Percentiles rank a stretch among this genome's conserved stretches.
These are phyloP conservation scores for Gossypioides kirkii DNA, from an alignment of 345 rosid genomes.

Conservation along the genomic window DNA sequence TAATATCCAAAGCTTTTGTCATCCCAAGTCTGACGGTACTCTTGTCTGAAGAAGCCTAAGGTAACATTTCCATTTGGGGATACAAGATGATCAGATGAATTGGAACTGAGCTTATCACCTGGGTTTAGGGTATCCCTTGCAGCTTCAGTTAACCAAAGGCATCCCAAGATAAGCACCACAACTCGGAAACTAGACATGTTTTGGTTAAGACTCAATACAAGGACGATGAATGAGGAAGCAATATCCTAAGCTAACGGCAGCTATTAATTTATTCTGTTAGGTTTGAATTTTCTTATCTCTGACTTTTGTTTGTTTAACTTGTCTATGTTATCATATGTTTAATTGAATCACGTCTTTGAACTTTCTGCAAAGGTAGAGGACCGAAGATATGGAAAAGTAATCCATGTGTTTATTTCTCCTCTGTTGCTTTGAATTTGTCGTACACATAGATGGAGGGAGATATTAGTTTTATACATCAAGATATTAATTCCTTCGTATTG, in stretches of 20 bases:
- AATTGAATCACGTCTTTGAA: too few species aligned
- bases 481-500: too few species aligned
- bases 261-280: not conserved
- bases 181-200: not conserved
- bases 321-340: not conserved
- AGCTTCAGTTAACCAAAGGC: not conserved
- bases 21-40: not conserved
- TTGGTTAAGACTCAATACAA: not conserved
- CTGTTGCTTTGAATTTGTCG: too few species aligned
- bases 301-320: not conserved
- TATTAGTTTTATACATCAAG: too few species aligned
- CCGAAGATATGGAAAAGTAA: too few species aligned
- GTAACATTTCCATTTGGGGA: not conserved
- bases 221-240: not conserved
- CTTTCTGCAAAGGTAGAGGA: too few species aligned
- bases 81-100: not conserved
- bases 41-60: not conserved
- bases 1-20: not conserved
- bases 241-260: not conserved
- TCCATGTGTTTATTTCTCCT: too few species aligned
- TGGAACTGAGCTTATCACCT: constrained; percentile 1
- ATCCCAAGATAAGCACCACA: not conserved
- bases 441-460: too few species aligned
- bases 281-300: not conserved
- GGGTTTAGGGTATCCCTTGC: not conserved